A percentile compares a stretch with the other conserved stretches of the same genome.
phyloP scores from a whole-genome alignment of 2,329 filamentous ascomycete genomes.

The Hortaea sp. region DNA sequence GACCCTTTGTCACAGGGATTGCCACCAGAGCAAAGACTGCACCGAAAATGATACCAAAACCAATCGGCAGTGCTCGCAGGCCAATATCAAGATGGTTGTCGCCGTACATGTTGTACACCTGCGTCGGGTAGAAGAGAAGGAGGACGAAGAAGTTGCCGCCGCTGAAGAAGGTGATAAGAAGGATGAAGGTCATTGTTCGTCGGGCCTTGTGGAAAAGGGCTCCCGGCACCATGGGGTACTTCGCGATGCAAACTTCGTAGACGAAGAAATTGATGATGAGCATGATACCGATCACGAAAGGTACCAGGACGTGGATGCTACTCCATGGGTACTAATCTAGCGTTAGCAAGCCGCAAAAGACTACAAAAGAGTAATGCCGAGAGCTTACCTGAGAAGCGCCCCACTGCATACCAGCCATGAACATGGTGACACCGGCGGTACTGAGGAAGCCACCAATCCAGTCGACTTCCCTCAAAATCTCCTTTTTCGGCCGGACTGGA shows the following conservation, averaged over 20 bases:
- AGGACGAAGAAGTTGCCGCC: constrained; percentile 31
- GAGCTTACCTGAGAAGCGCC: constrained; percentile 11
- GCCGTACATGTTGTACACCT: constrained; percentile 56
- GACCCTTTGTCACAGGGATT: constrained; percentile 47
- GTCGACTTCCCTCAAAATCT: constrained; percentile 40
- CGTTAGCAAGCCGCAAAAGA: constrained; percentile 3
- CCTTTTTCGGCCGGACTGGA: constrained; percentile 28
- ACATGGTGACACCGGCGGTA: constrained; percentile 40
- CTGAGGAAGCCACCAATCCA: constrained; percentile 43
- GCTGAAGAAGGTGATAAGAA: constrained; percentile 32
- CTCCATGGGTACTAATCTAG: constrained; percentile 19
- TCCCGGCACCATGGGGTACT: constrained; percentile 26
- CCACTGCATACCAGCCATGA: constrained; percentile 37
- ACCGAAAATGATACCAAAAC: constrained; percentile 52
- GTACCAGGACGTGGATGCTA: constrained; percentile 23
- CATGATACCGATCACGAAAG: constrained; percentile 23
- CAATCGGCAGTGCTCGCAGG: constrained; percentile 55
- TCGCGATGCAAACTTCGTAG: constrained; percentile 22
- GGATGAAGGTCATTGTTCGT: constrained; percentile 25
- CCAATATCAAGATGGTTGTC: constrained; percentile 53
- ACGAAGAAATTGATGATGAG: constrained; percentile 24
- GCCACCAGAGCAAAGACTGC: constrained; percentile 50
- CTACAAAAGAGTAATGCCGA: not conserved
- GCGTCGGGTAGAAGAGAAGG: constrained; percentile 52
- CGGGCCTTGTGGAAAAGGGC: constrained; percentile 22